Percentiles rank a stretch among this genome's conserved stretches.
Conservation (phyloP, 306 rosid genomes). For the Spatholobus suberectus region DNA sequence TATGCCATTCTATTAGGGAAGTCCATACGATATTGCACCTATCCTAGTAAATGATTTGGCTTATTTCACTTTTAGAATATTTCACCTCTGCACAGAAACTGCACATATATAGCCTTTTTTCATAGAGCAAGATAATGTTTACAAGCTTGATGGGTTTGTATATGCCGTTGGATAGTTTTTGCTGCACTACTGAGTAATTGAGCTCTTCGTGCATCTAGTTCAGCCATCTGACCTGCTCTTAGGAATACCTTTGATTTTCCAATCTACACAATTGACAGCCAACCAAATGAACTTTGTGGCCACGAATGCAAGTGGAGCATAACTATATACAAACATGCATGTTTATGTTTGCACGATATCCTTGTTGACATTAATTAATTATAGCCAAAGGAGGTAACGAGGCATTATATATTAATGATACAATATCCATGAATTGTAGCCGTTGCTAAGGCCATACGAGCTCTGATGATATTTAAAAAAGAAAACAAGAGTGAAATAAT, state of each 20-base stretch:
- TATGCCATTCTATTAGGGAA: constrained; percentile 27
- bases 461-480: constrained; percentile 26
- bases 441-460: constrained; percentile 23
- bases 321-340: constrained; percentile 12
- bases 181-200: constrained; percentile 86
- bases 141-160: constrained; percentile 81
- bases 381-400: constrained; percentile 34
- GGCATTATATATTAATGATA: too few species aligned
- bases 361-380: constrained; percentile 14
- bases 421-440: constrained; percentile 33
- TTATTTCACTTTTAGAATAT: constrained; percentile 37
- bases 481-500: constrained; percentile 21
- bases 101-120: constrained; percentile 66
- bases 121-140: constrained; percentile 80
- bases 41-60: constrained; percentile 34
- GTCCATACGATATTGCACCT: constrained; percentile 16
- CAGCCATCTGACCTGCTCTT: constrained; percentile 99
- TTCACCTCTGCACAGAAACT: constrained; percentile 91
- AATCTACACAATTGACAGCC: constrained; percentile 63
- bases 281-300: constrained; percentile 39
- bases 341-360: constrained; percentile 13
- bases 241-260: constrained; percentile 95
- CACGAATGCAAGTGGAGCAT: constrained; percentile 33
- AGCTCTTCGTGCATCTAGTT: constrained; percentile 89
- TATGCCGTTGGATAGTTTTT: constrained; percentile 82